Evolutionary conservation across 1,284 basidiomycete genomes (phyloP).

Genomic region (Exobasidium cylindrosporum): DNA sequence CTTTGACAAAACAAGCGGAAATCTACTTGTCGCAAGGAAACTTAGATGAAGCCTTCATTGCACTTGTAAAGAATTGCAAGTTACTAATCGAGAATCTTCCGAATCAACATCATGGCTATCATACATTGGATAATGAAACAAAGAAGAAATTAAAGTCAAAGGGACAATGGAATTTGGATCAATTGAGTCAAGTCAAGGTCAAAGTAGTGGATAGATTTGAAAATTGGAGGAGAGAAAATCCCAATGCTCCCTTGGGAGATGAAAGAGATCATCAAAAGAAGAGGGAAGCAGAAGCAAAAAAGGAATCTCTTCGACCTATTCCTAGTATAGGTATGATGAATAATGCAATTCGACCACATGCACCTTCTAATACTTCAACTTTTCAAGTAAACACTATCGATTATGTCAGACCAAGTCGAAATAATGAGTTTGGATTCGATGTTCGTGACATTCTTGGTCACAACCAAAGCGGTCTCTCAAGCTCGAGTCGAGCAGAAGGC

Average conservation of each 20-base stretch:
- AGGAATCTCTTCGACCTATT: neutral
- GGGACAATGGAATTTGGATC: conserved; percentile 16
- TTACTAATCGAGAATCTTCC: conserved; percentile 29
- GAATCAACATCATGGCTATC: conserved; percentile 19
- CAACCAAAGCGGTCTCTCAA: neutral
- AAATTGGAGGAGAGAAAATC: conserved; percentile 6
- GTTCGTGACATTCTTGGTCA: conserved; percentile 20
- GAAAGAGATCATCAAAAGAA: neutral
- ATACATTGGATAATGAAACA: conserved; percentile 13
- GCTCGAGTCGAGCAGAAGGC: neutral
- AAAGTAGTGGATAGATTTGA: conserved; percentile 14
- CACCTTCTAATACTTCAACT: neutral
- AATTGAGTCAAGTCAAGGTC: conserved; percentile 11
- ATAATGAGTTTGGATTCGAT: conserved; percentile 13
- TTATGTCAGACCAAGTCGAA: conserved; percentile 10
- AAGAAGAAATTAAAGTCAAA: conserved; percentile 13
- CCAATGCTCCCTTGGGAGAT: neutral
- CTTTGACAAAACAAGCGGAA: neutral
- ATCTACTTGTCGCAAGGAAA: neutral
- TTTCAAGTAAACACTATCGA: neutral
- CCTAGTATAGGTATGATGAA: neutral
- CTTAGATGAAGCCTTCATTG: conserved; percentile 9
- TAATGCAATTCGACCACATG: neutral
- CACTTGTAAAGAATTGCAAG: conserved; percentile 28
- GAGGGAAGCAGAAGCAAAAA: conserved; percentile 9